Evolutionary conservation across 208 protist genomes (phyloP), one percentile per base, ranked within the genome.

Genomic region (Blastocrithidia nonstop): DNA sequence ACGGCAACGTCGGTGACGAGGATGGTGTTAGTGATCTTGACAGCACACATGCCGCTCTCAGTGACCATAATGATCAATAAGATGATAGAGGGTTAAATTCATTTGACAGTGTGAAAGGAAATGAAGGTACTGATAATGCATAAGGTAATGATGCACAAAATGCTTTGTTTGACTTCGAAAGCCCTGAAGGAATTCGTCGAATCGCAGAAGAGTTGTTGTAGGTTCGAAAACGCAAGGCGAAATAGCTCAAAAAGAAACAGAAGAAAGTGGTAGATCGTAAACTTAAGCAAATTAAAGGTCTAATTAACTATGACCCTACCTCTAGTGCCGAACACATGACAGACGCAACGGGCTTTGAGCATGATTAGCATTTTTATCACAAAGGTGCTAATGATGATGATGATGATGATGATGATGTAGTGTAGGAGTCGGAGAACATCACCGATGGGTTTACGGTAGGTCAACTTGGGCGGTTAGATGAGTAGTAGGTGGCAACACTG

Each of bases 261-360:
- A 94, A 93, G 50, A 93, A 91, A 46, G 40, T 89, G 21, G 84
- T 93, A 13, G 85, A 96, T 45, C 63, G 80, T 23, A 95, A 95
- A 66, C 66, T 90, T 29, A 86, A 93, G 49, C 75, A 94, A 50
- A 88, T 92, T 36, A 78, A 88, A n/a, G 74, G 80, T 4, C 69
- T 96, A 7, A 87, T 93, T 54, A 95, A 94, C 75, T 88, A 83
- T 47, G 82, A 95, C 54, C 80, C 86, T n/a, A 75, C 66, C 49
- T 52, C 62, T 32, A 76, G 57, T 37, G 64, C 64, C 16, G 76
- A 90, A 26, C 75, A 87, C 40, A 54, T 72, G 54, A 68, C 66
- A 25, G 77, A 94, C 35, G 51, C 46, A 7, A 73, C 78, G 50
- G 71, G 61, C 35, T 79, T 91, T 45, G 54, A 45, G 26, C 45